Evolutionary conservation across 495 filamentous ascomycete species (phyloP).

Genomic region (Lineolata rhizophorae): DNA sequence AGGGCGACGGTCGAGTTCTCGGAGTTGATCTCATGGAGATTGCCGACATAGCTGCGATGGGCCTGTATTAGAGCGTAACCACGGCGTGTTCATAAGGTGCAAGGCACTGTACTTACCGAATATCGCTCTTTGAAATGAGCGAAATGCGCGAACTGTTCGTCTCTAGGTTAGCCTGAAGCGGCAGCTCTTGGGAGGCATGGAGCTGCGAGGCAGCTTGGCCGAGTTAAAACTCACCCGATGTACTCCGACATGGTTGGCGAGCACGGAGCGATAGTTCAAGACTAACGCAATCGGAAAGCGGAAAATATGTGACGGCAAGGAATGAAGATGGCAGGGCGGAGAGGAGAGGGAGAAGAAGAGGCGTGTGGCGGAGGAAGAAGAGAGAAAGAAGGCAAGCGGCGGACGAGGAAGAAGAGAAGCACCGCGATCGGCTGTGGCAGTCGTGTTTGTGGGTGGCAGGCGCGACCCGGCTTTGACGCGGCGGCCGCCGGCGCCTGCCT

Average conservation of each 20-base stretch:
- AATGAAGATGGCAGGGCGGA: no score
- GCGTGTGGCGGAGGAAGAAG: background rate
- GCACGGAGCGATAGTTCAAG: no score
- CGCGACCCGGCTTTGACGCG: no score
- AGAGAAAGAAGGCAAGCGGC: background rate
- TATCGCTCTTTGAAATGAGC: slow-evolving; percentile 91
- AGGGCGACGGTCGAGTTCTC: slow-evolving; percentile 89
- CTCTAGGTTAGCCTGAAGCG: background rate
- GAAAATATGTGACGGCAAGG: no score
- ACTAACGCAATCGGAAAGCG: no score
- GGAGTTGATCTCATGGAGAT: slow-evolving; percentile 93
- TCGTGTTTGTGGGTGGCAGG: no score
- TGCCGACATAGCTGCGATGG: slow-evolving; percentile 62
- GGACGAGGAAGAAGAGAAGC: slow-evolving; percentile 2
- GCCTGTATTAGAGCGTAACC: slow-evolving; percentile 13
- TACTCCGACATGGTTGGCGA: slow-evolving; percentile 42
- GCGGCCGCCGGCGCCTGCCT: no score
- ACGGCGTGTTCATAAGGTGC: slow-evolving; percentile 1
- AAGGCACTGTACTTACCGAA: slow-evolving; percentile 39
- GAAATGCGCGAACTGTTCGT: slow-evolving; percentile 47
- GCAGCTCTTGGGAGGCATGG: slow-evolving; percentile 2
- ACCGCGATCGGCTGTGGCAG: no score
- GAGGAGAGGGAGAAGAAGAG: no score
- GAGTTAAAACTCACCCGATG: slow-evolving; percentile 28
- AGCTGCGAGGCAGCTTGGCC: background rate